A percentile compares a stretch with the other conserved stretches of the same genome.
These are phyloP conservation scores for Peronospora tabacina DNA, from an alignment of 352 stramenopile genomes.

Conservation along the genomic window DNA sequence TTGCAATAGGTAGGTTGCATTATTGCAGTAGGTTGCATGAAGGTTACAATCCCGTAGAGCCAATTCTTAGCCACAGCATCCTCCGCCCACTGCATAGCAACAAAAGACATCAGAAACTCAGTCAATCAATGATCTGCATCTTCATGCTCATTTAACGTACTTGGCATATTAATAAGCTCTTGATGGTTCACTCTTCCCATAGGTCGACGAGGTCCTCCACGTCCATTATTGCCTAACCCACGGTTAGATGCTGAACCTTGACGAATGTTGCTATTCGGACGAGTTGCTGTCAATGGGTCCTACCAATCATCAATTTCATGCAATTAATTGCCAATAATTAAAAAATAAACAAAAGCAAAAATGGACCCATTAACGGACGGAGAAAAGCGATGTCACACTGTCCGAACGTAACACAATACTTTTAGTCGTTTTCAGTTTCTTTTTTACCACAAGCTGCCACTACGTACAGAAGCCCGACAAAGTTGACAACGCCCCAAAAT, in stretches of 20 bases:
- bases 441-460: neutral
- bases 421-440: neutral
- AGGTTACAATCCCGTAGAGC: no score
- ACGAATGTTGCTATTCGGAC: slow-evolving; percentile 30
- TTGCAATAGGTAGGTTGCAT: neutral
- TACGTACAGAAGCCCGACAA: slow-evolving; percentile 71
- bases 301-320: slow-evolving; percentile 8
- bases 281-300: slow-evolving; percentile 39
- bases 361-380: slow-evolving; percentile 20
- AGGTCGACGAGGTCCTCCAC: slow-evolving; percentile 31
- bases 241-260: slow-evolving; percentile 17
- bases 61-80: slow-evolving; percentile 38
- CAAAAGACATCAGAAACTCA: slow-evolving; percentile 4
- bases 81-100: slow-evolving; percentile 39
- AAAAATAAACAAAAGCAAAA: neutral
- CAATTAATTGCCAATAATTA: neutral
- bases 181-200: slow-evolving; percentile 54
- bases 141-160: slow-evolving; percentile 22
- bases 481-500: slow-evolving; percentile 68
- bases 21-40: no score
- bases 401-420: neutral
- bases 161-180: slow-evolving; percentile 48
- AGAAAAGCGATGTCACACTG: slow-evolving; percentile 52
- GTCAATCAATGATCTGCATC: neutral
- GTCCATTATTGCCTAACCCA: slow-evolving; percentile 15